phyloP scores from a whole-genome alignment of 768 basidiomycete genomes.

The Tricholoma matsutake region DNA sequence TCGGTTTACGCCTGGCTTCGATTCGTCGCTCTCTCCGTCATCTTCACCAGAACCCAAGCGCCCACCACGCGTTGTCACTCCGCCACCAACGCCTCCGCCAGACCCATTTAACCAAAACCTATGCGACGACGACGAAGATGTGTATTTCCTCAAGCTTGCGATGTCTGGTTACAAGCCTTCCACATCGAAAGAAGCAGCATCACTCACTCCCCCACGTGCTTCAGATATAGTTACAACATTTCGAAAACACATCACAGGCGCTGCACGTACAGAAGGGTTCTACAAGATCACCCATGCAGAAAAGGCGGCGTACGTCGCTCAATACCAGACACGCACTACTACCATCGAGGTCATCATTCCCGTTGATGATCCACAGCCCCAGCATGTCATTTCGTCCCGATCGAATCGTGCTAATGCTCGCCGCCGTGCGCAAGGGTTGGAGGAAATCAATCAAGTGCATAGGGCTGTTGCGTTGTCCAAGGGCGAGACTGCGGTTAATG shows the following conservation, averaged over 20 bases:
- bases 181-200: conserved; percentile 18
- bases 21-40: conserved; percentile 48
- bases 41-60: conserved; percentile 35
- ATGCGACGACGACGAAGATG: conserved; percentile 86
- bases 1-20: conserved; percentile 40
- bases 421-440: conserved; percentile 86
- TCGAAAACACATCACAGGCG: conserved; percentile 78
- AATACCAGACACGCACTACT: conserved; percentile 66
- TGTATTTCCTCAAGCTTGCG: conserved; percentile 71
- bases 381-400: conserved; percentile 70
- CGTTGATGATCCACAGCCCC: conserved; percentile 45
- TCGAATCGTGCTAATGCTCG: conserved; percentile 93
- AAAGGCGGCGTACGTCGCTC: conserved; percentile 89
- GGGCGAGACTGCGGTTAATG: conserved; percentile 65
- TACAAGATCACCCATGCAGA: conserved; percentile 92
- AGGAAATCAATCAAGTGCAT: conserved; percentile 92
- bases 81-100: conserved; percentile 45
- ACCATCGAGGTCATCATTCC: conserved; percentile 38
- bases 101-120: conserved; percentile 56
- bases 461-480: conserved; percentile 73
- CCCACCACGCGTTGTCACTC: conserved; percentile 31
- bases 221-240: conserved; percentile 48
- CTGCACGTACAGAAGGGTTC: conserved; percentile 91
- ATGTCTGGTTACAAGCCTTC: conserved; percentile 39
- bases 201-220: conserved; percentile 22